These are phyloP conservation scores for Caloboletus inedulis DNA, from an alignment of 1,284 basidiomycete genomes.

Conservation along the genomic window DNA sequence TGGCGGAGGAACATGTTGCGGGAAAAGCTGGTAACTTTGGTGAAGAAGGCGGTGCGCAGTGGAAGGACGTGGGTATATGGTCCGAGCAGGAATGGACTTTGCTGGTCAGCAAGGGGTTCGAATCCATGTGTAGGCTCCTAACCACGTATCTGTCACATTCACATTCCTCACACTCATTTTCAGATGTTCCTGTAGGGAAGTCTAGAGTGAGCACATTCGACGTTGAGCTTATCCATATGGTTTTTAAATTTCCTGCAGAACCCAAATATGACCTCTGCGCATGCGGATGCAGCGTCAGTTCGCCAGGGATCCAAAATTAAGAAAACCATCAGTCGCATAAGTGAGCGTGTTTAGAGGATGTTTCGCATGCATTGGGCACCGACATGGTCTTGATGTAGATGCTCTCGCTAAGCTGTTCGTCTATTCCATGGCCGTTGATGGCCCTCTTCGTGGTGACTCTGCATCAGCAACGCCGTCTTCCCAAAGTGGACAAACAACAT, in stretches of 20 bases:
- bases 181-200: constrained; percentile 73
- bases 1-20: constrained; percentile 77
- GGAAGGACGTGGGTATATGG: constrained; percentile 88
- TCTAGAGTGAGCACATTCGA: constrained; percentile 45
- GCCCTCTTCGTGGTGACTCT: constrained; percentile 43
- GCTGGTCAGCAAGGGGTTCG: constrained; percentile 83
- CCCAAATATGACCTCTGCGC: constrained; percentile 57
- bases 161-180: constrained; percentile 48
- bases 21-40: constrained; percentile 53
- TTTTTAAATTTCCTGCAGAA: constrained; percentile 41
- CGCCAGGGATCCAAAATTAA: constrained; percentile 74
- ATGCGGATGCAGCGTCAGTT: constrained; percentile 65
- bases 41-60: constrained; percentile 51
- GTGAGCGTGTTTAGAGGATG: constrained; percentile 39
- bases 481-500: constrained; percentile 54
- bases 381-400: constrained; percentile 41
- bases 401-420: constrained; percentile 86
- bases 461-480: constrained; percentile 59
- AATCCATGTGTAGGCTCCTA: constrained; percentile 72
- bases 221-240: not conserved
- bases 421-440: constrained; percentile 89
- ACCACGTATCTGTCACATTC: not conserved
- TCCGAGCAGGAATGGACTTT: constrained; percentile 82
- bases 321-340: constrained; percentile 68
- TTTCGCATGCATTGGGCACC: not conserved